Conservation (phyloP, 768 basidiomycete species). For the Boletus subcaerulescens region DNA sequence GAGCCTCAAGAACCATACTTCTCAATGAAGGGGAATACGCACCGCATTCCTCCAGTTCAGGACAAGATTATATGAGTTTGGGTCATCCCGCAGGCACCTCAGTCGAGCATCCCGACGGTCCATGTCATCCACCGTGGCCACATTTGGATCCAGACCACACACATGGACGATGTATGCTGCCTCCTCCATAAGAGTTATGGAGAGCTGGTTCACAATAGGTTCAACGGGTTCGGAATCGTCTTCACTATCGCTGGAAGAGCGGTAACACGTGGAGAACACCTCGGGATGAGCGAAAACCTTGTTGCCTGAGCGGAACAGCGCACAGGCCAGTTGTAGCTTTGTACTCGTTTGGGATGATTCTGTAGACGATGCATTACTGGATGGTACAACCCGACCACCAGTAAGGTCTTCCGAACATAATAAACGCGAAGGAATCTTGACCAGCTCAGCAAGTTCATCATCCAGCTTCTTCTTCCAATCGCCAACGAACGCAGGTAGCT, state of each 20-base stretch:
- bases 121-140: conserved; percentile 10
- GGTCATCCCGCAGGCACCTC: background rate
- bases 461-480: conserved; percentile 9
- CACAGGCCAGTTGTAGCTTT: conserved; percentile 9
- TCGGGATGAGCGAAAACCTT: background rate
- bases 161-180: conserved; percentile 7
- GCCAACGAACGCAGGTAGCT: conserved; percentile 5
- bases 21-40: background rate
- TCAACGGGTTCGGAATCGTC: background rate
- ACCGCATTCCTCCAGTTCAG: conserved; percentile 16
- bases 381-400: background rate
- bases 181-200: conserved; percentile 2
- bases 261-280: background rate
- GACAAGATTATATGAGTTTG: background rate
- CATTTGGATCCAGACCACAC: conserved; percentile 11
- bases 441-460: conserved; percentile 2
- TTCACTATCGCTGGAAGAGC: background rate
- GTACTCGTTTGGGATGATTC: too few species aligned
- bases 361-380: too few species aligned
- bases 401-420: background rate
- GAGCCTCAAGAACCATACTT: background rate
- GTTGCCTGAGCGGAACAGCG: background rate
- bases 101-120: conserved; percentile 12
- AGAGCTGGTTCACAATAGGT: background rate
- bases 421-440: conserved; percentile 6